These are phyloP conservation scores for Amphicarpaea edgeworthii DNA, from an alignment of 306 rosid species.

Conservation along the genomic window DNA sequence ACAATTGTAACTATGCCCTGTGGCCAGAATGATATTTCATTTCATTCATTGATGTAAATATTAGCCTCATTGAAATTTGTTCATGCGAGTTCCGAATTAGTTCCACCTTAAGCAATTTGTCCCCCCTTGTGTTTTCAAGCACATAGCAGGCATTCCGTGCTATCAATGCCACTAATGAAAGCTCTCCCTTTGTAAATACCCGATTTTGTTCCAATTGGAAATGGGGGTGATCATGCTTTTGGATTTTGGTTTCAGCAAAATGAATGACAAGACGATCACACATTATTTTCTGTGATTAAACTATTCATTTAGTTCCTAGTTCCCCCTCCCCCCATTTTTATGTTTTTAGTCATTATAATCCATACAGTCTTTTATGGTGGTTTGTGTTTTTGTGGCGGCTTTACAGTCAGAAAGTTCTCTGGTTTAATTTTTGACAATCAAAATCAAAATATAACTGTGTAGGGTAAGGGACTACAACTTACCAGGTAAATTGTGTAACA, in stretches of 20 bases:
- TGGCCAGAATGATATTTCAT: slow-evolving; percentile 25
- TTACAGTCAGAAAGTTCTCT: no score
- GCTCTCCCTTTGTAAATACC: background rate
- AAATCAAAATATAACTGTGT: no score
- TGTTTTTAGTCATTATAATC: no score
- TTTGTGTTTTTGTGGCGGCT: background rate
- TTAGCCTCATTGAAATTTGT: background rate
- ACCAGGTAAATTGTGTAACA: background rate
- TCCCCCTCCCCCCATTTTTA: no score
- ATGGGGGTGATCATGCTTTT: background rate
- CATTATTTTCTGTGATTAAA: background rate
- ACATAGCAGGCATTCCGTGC: background rate
- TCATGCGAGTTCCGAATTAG: background rate
- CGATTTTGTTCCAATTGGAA: background rate
- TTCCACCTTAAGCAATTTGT: background rate
- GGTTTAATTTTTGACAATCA: no score
- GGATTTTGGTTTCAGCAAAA: background rate
- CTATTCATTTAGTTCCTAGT: background rate
- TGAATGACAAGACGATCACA: background rate
- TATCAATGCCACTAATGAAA: slow-evolving; percentile 3
- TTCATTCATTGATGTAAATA: slow-evolving; percentile 59
- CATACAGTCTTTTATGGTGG: no score
- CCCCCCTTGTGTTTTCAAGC: background rate
- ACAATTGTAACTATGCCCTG: slow-evolving; percentile 31
- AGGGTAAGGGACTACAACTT: no score